Base-by-base conservation (phyloP, 768 basidiomycete species). In the Lactarius indigo region DNA sequence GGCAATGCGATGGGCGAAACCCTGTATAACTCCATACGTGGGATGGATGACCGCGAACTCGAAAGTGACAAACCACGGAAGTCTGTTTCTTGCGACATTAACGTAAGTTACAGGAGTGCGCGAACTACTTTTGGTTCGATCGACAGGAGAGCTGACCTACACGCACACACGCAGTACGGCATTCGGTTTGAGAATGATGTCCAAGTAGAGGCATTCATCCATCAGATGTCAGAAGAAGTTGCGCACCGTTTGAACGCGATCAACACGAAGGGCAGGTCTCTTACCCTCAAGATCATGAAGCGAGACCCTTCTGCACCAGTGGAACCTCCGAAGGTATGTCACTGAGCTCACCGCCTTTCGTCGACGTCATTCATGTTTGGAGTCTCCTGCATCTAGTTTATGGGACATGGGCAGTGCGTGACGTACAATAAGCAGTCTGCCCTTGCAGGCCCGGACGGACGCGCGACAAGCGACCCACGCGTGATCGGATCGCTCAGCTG, bases 81-180 rank as follows among this genome's bases (percentile, higher is more conserved):
- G 76, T 92, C 90, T 7, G 94, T 99, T 23, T 94, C 91, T 13
- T 95, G 92, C 65, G 96, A 98, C 74, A 91, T 98, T 72, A 99
- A 94, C 72, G 95, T 96, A 71, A 74, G 93, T 50, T 50, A 63
- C 83, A 8, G 42, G 35, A 28, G 33, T 20, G 41, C 59, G 20
- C 35, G 23, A 12, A 70, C 50, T 18, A 17, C 10, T 61, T 15
- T 26, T 26, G 44, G 23, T 35, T 60, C 71, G 50, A 72, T 54
- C 61, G 33, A 50, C 35, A 68, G 13, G 54, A 44, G 23, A 44
- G 23, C 59, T 64, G 18, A 41, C n/a, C 59, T 39, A 50, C 57
- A 35, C 47, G 31, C 60, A 59, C n/a, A 5, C 60, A 63, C 37
- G 3, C 63, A 97, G 95, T 99, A 98, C 75, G 97, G 94, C 0